A percentile compares a stretch with the other conserved stretches of the same genome.
Conservation (phyloP, 2,329 filamentous ascomycete species). For the Calonectria leucothoes region DNA sequence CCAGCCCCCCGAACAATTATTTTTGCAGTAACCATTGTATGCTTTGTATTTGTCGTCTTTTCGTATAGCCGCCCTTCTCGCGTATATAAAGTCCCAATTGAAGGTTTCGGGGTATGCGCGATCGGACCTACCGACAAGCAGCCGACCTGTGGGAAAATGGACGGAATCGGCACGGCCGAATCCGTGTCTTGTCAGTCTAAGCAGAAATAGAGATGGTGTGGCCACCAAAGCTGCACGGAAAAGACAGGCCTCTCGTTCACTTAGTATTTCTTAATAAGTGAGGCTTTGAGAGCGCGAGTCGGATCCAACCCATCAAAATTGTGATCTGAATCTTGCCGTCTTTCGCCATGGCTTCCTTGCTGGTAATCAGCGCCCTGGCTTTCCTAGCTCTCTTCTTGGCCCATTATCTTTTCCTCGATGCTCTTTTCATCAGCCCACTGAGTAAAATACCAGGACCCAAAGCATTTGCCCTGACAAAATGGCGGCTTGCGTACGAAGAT, state of each 20-base stretch:
- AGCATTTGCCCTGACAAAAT: slow-evolving; percentile 54
- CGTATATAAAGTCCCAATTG: neutral
- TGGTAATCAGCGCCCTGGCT: neutral
- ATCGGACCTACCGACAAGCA: neutral
- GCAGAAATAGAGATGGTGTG: neutral
- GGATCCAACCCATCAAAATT: neutral
- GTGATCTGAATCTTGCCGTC: neutral
- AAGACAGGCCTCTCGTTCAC: neutral
- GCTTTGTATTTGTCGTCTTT: neutral
- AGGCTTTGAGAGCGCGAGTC: neutral
- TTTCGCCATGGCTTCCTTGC: neutral
- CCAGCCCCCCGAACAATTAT: neutral
- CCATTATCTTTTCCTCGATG: neutral
- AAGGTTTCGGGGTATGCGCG: neutral
- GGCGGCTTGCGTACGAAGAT: slow-evolving; percentile 58
- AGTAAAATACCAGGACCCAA: slow-evolving; percentile 51
- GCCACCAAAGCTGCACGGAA: neutral
- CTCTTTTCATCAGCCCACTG: slow-evolving; percentile 36
- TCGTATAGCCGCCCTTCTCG: neutral
- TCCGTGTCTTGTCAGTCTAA: neutral
- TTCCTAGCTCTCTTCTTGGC: neutral
- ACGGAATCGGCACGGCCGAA: neutral
- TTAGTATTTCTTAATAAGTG: neutral
- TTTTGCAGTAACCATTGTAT: rapidly evolving
- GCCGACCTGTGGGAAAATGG: neutral